Evolutionary conservation across 192 early-diverging fungal species (phyloP).

Genomic region (Helicostylum pulchrum): DNA sequence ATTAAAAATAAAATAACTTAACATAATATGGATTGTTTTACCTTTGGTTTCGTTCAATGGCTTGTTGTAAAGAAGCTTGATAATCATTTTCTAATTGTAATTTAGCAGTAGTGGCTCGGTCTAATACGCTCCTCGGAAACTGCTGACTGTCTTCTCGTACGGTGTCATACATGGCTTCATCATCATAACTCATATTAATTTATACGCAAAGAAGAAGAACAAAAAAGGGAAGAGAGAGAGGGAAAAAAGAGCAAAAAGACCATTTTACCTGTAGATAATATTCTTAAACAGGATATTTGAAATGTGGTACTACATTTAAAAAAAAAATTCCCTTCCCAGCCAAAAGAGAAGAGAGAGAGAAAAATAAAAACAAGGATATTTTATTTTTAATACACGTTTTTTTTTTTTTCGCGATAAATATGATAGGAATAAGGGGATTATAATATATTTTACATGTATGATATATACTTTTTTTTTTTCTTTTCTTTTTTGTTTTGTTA

Average conservation of each 20-base stretch:
- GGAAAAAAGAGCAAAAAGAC: not conserved
- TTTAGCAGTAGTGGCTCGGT: slow-evolving; percentile 84
- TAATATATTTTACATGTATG: no score
- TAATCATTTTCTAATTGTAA: slow-evolving; percentile 91
- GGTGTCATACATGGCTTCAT: not conserved
- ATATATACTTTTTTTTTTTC: not conserved
- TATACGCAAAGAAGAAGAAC: not conserved
- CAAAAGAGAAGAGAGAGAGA: no score
- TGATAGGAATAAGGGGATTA: no score
- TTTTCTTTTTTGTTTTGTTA: slow-evolving; percentile 1
- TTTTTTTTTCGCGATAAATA: no score
- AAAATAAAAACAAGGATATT: no score
- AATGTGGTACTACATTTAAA: no score
- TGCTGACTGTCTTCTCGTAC: not conserved
- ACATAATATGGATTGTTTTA: slow-evolving; percentile 14
- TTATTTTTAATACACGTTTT: no score
- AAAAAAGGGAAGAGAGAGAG: not conserved
- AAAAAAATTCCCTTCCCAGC: no score
- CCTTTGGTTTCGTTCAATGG: slow-evolving; percentile 79
- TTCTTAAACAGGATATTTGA: no score
- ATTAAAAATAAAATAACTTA: no score
- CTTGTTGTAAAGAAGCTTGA: slow-evolving; percentile 81
- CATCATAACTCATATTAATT: slow-evolving; percentile 1
- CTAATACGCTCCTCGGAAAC: slow-evolving; percentile 67
- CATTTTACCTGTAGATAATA: no score